These are phyloP conservation scores for Syzygium syzygioides DNA, from an alignment of 441 rosid genomes.

Conservation along the genomic window DNA sequence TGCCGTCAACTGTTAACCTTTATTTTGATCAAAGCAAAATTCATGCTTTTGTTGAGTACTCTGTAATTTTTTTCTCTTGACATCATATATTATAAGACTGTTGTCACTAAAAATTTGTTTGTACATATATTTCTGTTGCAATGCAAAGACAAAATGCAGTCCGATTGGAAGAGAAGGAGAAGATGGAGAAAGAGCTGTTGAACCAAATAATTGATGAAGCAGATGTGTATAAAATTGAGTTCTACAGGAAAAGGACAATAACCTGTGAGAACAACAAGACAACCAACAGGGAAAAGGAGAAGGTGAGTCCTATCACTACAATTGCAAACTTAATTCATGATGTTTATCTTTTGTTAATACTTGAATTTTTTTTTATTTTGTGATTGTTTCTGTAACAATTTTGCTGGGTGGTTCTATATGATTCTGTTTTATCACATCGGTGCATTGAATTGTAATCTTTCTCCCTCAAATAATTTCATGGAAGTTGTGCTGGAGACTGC, in stretches of 20 bases:
- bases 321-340: not conserved
- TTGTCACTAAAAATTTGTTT: not conserved
- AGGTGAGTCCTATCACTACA: constrained; percentile 26
- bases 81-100: not conserved
- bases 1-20: not conserved
- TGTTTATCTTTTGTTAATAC: not conserved
- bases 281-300: constrained; percentile 67
- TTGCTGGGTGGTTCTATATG: not conserved
- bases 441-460: not conserved
- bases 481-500: not conserved
- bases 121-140: constrained; percentile 8
- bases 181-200: constrained; percentile 54
- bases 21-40: not conserved
- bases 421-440: not conserved
- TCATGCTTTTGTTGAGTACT: not conserved
- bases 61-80: not conserved
- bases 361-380: not conserved
- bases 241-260: constrained; percentile 47
- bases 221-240: constrained; percentile 51
- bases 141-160: constrained; percentile 49
- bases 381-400: not conserved
- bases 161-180: constrained; percentile 71
- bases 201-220: constrained; percentile 62
- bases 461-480: not conserved
- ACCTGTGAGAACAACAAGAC: constrained; percentile 53